Evolutionary conservation across 1,284 basidiomycete genomes (phyloP).

Genomic region (Crucibulum parvulum): DNA sequence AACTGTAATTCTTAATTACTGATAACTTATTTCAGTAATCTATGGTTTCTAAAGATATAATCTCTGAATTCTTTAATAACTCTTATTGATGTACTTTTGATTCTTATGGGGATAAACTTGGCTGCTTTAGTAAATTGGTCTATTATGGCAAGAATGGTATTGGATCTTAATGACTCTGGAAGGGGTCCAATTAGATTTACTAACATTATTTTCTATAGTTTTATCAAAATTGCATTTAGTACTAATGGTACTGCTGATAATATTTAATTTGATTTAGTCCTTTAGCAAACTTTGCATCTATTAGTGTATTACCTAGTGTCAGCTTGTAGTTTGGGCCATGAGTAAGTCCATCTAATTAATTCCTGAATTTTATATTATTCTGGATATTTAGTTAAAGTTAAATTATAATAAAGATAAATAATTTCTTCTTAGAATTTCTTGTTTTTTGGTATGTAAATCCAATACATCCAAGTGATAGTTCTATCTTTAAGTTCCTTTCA

Average conservation of each 20-base stretch:
- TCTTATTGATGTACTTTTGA: background rate
- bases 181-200: background rate
- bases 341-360: no score
- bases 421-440: background rate
- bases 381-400: background rate
- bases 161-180: background rate
- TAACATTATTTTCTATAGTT: conserved; percentile 3
- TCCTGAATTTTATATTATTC: background rate
- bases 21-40: background rate
- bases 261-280: background rate
- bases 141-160: background rate
- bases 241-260: background rate
- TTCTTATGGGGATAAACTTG: background rate
- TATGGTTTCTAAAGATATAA: background rate
- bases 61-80: background rate
- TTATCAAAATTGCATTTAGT: background rate
- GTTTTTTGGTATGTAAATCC: background rate
- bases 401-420: background rate
- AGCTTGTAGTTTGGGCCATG: background rate
- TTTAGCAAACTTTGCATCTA: background rate
- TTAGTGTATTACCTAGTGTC: background rate
- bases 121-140: background rate
- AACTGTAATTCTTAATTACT: conserved; percentile 3
- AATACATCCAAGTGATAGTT: background rate
- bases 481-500: background rate